These are phyloP conservation scores for Trichosporon inkin DNA, from an alignment of 1,284 basidiomycete genomes.

Conservation along the genomic window DNA sequence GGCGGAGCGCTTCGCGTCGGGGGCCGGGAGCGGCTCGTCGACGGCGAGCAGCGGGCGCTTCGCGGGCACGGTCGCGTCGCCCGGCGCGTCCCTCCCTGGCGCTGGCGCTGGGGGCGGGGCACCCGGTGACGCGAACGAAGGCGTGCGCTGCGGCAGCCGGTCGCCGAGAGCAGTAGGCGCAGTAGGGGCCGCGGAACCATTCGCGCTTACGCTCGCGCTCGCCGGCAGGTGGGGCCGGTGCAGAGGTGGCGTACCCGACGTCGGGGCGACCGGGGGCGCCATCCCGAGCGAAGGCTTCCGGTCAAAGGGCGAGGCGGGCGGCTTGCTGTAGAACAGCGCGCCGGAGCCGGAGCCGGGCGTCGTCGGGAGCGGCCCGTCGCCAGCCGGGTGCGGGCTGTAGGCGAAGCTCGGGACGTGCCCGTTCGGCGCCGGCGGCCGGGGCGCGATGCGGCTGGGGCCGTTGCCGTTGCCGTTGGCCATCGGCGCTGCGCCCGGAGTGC, in stretches of 20 bases:
- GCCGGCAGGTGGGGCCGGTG: background rate
- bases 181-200: background rate
- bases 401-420: background rate
- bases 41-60: background rate
- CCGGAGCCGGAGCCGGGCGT: background rate
- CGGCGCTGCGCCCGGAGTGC: background rate
- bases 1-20: background rate
- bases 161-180: background rate
- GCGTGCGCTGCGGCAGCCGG: background rate
- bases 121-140: background rate
- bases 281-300: background rate
- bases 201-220: background rate
- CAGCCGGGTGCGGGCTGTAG: background rate
- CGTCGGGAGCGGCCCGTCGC: background rate
- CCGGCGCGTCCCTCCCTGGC: background rate
- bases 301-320: background rate
- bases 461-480: background rate
- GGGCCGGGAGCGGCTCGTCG: background rate
- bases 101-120: background rate
- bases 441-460: background rate
- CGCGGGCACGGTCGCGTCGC: background rate
- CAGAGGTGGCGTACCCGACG: background rate
- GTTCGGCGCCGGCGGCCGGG: background rate
- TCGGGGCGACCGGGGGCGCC: background rate
- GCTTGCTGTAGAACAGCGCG: background rate